Evolutionary conservation across 306 rosid species (phyloP).

Genomic region (Vigna hirtella): DNA sequence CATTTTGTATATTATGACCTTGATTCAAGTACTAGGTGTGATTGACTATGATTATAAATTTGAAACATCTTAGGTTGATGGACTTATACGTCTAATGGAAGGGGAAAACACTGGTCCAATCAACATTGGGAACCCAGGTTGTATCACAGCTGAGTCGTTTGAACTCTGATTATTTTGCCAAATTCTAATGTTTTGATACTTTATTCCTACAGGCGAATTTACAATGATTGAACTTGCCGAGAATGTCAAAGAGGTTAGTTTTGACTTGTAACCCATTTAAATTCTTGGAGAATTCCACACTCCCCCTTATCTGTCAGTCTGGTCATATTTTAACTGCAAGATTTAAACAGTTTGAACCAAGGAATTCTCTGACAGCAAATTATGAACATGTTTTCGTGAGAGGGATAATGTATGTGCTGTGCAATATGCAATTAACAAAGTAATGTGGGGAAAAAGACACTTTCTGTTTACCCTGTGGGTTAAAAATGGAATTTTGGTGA

Average conservation of each 20-base stretch:
- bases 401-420: background rate
- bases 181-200: conserved; percentile 22
- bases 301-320: background rate
- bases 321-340: conserved; percentile 3
- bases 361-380: background rate
- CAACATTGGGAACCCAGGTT: conserved; percentile 90
- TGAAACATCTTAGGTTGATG: conserved; percentile 69
- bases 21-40: conserved; percentile 14
- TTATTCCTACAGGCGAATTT: conserved; percentile 75
- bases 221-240: conserved; percentile 95
- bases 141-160: background rate
- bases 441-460: background rate
- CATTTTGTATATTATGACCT: conserved; percentile 4
- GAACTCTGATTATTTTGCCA: background rate
- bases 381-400: background rate
- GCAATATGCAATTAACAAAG: background rate
- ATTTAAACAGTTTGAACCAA: background rate
- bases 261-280: conserved; percentile 8
- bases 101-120: conserved; percentile 85
- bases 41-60: conserved; percentile 20
- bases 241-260: conserved; percentile 86
- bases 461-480: background rate
- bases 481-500: background rate
- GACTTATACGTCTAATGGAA: conserved; percentile 83
- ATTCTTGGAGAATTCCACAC: conserved; percentile 9